Evolutionary conservation across 129 eudicot genomes (phyloP).

Genomic region (Artemisia annua): DNA sequence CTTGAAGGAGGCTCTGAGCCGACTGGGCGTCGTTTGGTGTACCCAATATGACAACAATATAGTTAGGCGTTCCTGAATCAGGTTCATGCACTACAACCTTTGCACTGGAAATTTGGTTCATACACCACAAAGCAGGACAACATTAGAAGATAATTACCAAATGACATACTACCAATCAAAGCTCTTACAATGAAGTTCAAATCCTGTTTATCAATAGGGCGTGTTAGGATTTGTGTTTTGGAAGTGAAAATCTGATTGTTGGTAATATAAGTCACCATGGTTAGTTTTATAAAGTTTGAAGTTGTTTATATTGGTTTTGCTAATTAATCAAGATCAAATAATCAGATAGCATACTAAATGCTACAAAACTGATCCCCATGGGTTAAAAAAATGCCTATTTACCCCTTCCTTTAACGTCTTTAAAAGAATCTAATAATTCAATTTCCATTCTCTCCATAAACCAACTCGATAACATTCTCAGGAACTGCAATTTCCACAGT

Average conservation of each 20-base stretch:
- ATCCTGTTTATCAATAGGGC: not conserved
- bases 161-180: not conserved
- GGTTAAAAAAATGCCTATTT: not conserved
- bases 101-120: constrained; percentile 80
- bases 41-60: constrained; percentile 63
- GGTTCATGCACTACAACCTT: constrained; percentile 56
- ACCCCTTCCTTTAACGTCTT: not conserved
- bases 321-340: too few species aligned
- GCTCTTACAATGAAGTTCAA: not conserved
- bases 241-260: not conserved
- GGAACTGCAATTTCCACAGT: constrained; percentile 69
- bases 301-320: too few species aligned
- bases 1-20: constrained; percentile 88
- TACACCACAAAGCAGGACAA: not conserved
- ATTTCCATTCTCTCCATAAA: constrained; percentile 65
- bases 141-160: constrained; percentile 8
- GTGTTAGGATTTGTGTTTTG: too few species aligned
- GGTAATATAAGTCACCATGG: not conserved
- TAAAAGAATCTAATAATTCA: not conserved
- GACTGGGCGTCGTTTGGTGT: constrained; percentile 70
- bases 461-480: constrained; percentile 45
- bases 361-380: not conserved
- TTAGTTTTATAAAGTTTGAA: too few species aligned
- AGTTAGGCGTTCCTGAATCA: constrained; percentile 44
- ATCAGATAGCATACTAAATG: too few species aligned